Evolutionary conservation across 306 rosid species (phyloP).

Genomic region (Oxytropis ochrocephala): DNA sequence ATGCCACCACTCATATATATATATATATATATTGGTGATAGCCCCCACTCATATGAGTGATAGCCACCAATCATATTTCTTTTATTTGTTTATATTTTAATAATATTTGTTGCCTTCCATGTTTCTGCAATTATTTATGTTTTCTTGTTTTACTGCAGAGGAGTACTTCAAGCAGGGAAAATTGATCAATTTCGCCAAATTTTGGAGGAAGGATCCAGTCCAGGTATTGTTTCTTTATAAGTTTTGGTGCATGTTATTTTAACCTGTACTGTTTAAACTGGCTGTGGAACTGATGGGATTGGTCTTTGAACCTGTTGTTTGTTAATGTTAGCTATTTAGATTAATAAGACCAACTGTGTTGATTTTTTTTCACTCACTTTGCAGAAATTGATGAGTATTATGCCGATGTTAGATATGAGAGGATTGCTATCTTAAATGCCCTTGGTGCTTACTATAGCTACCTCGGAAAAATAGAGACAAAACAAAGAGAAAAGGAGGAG

Average conservation of each 20-base stretch:
- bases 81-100: background rate
- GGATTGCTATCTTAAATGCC: conserved; percentile 96
- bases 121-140: background rate
- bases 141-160: conserved; percentile 47
- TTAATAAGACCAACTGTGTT: background rate
- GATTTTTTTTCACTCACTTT: conserved; percentile 5
- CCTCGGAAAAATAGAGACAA: conserved; percentile 96
- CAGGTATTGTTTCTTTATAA: conserved; percentile 47
- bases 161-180: conserved; percentile 96
- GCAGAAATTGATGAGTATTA: conserved; percentile 97
- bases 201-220: conserved; percentile 94
- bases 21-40: too few relatives aligned
- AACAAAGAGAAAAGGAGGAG: conserved; percentile 95
- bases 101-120: background rate
- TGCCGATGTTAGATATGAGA: conserved; percentile 95
- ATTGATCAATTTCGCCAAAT: conserved; percentile 88
- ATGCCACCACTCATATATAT: background rate
- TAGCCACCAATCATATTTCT: background rate
- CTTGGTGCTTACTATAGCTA: conserved; percentile 94
- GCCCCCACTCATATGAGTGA: background rate
- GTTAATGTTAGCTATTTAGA: background rate
- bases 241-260: background rate
- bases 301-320: background rate
- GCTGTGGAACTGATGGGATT: conserved; percentile 3
- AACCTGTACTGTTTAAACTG: background rate